Base-by-base conservation (phyloP, 2,329 filamentous ascomycete genomes). In the Ophiostoma fasciatum region DNA sequence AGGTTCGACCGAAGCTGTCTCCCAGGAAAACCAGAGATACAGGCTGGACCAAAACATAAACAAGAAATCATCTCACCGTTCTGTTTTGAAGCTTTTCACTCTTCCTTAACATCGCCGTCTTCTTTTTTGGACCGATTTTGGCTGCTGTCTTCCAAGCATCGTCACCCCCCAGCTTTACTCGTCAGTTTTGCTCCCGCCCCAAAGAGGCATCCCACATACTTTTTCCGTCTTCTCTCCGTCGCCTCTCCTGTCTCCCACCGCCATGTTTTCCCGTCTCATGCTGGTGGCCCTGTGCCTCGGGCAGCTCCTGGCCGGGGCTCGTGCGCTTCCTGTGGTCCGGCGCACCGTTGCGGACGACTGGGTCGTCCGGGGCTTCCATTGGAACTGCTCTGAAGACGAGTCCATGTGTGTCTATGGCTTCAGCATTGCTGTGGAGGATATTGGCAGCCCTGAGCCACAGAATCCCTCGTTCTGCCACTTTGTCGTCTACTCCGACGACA, bases 331-430 rank as follows among this genome's bases (percentile, higher is more conserved):
- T 3, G 12, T 23, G 15, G 19, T 15, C 15, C 22, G n/a, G 9
- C 28, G 21, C 8, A 12, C 23, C 8, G 34, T 26, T 2, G 20
- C 9, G 2, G 21, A 14, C n/a, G 21, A 43, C 8, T 47, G 42
- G 43, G 35, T 39, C 2, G 27, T 45, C 13, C 35, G 33, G 13
- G 41, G 37, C 17, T 42, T 47, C 25, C 34, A 40, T 13, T 43
- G 40, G 42, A 39, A 30, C 28, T 48, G 46, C 22, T 23, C 37
- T 3, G 28, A 36, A 1, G 41, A 47, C 15, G 38, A 21, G 1
- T 21, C n/a, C n/a, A 21, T 32, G 13, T 48, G 46, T 14, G 28
- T 37, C 25, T 48, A 48, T 20, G 39, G 29, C 11, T 43, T 47
- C 35, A 37, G 13, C 17, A 33, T 48, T n/a, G 28, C 35, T 0